Percentiles rank a stretch among this genome's conserved stretches.
phyloP scores from a whole-genome alignment of 441 rosid species.

The Jatropha multifida region DNA sequence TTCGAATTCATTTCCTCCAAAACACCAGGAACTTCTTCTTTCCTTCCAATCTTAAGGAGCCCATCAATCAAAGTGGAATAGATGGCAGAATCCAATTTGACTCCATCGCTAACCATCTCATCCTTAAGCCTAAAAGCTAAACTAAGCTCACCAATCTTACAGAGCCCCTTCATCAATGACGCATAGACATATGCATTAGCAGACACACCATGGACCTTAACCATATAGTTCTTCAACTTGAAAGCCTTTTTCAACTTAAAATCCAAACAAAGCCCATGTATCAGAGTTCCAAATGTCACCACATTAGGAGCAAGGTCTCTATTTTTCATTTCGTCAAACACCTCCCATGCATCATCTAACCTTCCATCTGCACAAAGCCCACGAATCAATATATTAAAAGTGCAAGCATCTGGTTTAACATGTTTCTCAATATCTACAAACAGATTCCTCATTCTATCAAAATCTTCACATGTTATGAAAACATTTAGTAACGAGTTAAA shows the following conservation, averaged over 20 bases:
- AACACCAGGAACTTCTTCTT: slow-evolving; percentile 43
- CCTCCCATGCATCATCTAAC: slow-evolving; percentile 45
- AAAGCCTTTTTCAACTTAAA: slow-evolving; percentile 58
- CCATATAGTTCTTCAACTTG: slow-evolving; percentile 63
- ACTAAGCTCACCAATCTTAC: slow-evolving; percentile 42
- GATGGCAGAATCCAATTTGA: slow-evolving; percentile 48
- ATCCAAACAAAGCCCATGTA: slow-evolving; percentile 49
- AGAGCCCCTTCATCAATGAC: slow-evolving; percentile 55
- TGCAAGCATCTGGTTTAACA: slow-evolving; percentile 61
- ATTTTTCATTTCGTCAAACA: slow-evolving; percentile 59
- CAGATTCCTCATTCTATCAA: slow-evolving; percentile 40
- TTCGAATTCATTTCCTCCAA: slow-evolving; percentile 56
- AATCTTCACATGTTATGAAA: slow-evolving; percentile 39
- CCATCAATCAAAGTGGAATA: slow-evolving; percentile 59
- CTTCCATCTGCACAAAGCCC: slow-evolving; percentile 36
- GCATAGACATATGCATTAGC: slow-evolving; percentile 46
- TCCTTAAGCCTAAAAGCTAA: slow-evolving; percentile 59
- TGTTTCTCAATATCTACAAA: slow-evolving; percentile 36
- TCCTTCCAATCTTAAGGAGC: slow-evolving; percentile 48
- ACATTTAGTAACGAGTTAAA: slow-evolving; percentile 56
- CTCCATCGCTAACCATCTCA: slow-evolving; percentile 47
- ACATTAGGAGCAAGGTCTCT: slow-evolving; percentile 46
- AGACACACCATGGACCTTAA: slow-evolving; percentile 32
- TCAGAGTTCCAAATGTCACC: slow-evolving; percentile 59
- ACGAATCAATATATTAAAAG: slow-evolving; percentile 62